Evolutionary conservation across 108 stramenopile species (phyloP).

Genomic region (Cyclotella atomus): DNA sequence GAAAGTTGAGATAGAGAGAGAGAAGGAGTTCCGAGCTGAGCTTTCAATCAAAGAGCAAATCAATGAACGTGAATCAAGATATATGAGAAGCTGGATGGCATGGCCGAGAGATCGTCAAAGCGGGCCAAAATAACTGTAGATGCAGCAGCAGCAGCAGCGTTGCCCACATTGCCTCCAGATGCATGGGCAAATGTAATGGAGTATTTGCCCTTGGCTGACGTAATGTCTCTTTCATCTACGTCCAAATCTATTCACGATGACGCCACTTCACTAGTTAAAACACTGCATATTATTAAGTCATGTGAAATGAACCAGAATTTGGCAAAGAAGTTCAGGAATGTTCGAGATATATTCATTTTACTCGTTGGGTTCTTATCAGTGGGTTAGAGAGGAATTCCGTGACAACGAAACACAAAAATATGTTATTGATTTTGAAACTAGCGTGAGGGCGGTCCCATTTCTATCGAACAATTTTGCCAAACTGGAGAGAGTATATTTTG

Average conservation of each 20-base stretch:
- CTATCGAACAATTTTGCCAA: constrained; percentile 2
- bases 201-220: neutral
- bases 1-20: no score
- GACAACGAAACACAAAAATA: neutral
- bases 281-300: neutral
- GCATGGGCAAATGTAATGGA: constrained; percentile 1
- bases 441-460: neutral
- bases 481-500: constrained; percentile 4
- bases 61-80: no score
- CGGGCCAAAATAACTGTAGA: neutral
- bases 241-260: neutral
- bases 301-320: neutral
- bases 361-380: neutral
- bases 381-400: neutral
- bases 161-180: constrained; percentile 1
- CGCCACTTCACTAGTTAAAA: neutral
- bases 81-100: no score
- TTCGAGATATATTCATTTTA: constrained; percentile 5
- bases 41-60: no score
- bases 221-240: neutral
- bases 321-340: neutral
- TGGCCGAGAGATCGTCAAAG: neutral
- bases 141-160: neutral
- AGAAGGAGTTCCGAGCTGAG: no score
- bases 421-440: neutral